Percentiles rank a stretch among this genome's conserved stretches.
Conservation (phyloP, 2,329 filamentous ascomycete species). For the Thielaviopsis cerberus region DNA sequence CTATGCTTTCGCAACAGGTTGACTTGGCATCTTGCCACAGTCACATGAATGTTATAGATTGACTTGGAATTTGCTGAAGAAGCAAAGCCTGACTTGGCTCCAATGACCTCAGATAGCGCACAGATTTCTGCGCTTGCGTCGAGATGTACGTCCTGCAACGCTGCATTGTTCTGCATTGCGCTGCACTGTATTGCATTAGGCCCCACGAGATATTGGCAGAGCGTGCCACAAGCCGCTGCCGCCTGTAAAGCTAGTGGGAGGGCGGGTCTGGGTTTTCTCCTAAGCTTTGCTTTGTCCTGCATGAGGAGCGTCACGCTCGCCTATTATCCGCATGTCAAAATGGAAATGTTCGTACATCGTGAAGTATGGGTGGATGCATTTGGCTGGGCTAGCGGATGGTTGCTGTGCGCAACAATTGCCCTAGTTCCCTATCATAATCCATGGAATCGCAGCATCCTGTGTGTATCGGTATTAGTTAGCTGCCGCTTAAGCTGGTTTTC, state of each 20-base stretch:
- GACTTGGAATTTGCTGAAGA: too few species aligned
- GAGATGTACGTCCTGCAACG: neutral
- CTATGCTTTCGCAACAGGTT: too few species aligned
- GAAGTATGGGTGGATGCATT: neutral
- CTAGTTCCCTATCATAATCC: too few species aligned
- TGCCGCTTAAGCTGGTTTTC: too few species aligned
- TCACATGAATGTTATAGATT: too few species aligned
- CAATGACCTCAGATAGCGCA: too few species aligned
- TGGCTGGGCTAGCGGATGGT: too few species aligned
- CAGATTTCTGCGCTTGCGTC: neutral
- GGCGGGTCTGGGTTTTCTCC: neutral
- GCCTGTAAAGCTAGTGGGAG: conserved; percentile 16
- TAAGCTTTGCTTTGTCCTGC: neutral
- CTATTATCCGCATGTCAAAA: neutral
- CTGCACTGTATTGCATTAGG: neutral
- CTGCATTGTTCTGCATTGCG: neutral
- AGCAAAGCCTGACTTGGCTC: too few species aligned
- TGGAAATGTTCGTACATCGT: neutral
- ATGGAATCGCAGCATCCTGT: too few species aligned
- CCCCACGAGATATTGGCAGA: neutral
- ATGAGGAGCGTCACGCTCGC: neutral
- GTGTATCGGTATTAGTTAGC: too few species aligned
- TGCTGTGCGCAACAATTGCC: too few species aligned
- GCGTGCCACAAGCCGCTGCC: conserved; percentile 23
- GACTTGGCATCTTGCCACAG: too few species aligned